phyloP scores from a whole-genome alignment of 2,329 filamentous ascomycete species.

The Ceratocystis alfenasii region DNA sequence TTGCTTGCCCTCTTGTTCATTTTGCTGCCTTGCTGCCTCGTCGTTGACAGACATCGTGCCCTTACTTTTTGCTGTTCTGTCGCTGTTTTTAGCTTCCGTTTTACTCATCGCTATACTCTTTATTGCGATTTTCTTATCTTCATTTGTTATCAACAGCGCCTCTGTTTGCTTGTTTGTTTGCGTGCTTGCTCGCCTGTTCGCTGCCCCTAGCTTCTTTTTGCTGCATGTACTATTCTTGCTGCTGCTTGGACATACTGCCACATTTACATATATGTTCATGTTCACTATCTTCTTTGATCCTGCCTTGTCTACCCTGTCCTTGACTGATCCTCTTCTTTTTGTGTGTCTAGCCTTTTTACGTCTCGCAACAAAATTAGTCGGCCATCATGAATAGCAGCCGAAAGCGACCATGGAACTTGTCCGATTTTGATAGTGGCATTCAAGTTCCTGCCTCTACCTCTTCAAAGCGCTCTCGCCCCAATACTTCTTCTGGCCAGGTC shows the following conservation, averaged over 20 bases:
- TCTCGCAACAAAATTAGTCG: background rate
- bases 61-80: too few species aligned
- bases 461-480: background rate
- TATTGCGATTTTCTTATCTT: background rate
- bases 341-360: background rate
- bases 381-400: background rate
- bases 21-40: background rate
- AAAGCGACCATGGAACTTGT: slow-evolving; percentile 2
- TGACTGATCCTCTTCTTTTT: background rate
- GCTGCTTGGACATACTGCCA: background rate
- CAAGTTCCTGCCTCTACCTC: background rate
- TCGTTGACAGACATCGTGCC: too few species aligned
- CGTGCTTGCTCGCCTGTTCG: background rate
- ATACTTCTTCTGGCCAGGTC: background rate
- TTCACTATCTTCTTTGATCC: background rate
- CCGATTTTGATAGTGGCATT: background rate
- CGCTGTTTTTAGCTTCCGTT: too few species aligned
- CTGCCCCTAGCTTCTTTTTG: background rate
- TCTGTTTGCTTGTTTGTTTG: too few species aligned
- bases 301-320: background rate
- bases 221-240: background rate
- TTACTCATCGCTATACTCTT: background rate
- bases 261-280: background rate
- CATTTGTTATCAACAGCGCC: background rate
- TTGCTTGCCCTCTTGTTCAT: background rate